Percentiles rank a stretch among this genome's conserved stretches.
These are phyloP conservation scores for Lodderomyces margitis DNA, from an alignment of 1,139 yeast genomes.

Conservation along the genomic window DNA sequence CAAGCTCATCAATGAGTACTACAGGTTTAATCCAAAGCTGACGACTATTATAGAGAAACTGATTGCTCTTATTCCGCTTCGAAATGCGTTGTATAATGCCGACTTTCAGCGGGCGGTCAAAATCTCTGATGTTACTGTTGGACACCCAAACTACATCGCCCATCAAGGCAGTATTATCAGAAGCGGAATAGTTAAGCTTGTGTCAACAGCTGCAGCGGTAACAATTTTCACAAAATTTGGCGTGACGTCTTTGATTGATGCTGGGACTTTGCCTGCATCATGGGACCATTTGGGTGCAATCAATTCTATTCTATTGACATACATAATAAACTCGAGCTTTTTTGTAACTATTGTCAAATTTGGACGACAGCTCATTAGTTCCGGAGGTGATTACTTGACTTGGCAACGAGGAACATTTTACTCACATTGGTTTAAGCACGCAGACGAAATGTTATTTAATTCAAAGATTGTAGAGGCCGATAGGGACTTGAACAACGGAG, in stretches of 20 bases:
- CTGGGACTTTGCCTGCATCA: conserved; percentile 29
- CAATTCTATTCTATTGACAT: conserved; percentile 63
- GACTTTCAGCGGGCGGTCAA: conserved; percentile 57
- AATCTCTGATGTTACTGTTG: conserved; percentile 62
- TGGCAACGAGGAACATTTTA: conserved; percentile 71
- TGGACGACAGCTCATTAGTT: conserved; percentile 44
- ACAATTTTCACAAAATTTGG: conserved; percentile 42
- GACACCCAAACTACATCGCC: conserved; percentile 48
- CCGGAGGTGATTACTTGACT: conserved; percentile 56
- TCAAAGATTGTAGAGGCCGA: conserved; percentile 67
- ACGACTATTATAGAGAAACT: conserved; percentile 35
- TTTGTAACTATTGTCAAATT: conserved; percentile 59
- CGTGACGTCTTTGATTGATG: conserved; percentile 33
- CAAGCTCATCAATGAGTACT: conserved; percentile 32
- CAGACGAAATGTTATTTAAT: conserved; percentile 69
- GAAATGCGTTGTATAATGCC: conserved; percentile 57
- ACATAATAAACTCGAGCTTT: conserved; percentile 60
- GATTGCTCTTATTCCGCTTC: conserved; percentile 59
- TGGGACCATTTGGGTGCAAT: conserved; percentile 51
- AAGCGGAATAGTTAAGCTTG: conserved; percentile 28
- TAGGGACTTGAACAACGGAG: conserved; percentile 51
- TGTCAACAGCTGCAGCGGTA: conserved; percentile 33
- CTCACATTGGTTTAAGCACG: conserved; percentile 61
- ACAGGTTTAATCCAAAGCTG: conserved; percentile 31
- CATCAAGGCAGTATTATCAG: conserved; percentile 29